A percentile compares a stretch with the other conserved stretches of the same genome.
Conservation (phyloP, 441 rosid species). For the Adansonia gregorii region DNA sequence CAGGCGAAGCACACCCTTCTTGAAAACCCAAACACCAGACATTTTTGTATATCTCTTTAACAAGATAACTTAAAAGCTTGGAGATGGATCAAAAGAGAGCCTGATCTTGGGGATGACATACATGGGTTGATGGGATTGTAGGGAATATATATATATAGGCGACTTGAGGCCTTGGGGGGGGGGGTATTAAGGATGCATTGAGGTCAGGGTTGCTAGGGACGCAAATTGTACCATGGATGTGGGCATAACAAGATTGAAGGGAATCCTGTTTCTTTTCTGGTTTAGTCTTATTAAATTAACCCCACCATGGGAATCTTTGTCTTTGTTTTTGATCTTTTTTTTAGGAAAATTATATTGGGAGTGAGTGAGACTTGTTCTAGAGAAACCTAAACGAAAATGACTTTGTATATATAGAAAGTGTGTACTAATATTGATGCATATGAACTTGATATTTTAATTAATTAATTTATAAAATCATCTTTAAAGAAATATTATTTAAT, state of each 20-base stretch:
- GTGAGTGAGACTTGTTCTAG: constrained; percentile 20
- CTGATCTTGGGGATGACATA: not conserved
- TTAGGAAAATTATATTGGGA: not conserved
- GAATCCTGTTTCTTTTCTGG: constrained; percentile 38
- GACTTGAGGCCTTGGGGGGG: not conserved
- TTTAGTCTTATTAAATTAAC: not conserved
- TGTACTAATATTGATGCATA: not conserved
- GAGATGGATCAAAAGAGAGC: not conserved
- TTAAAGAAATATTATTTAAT: too few relatives aligned
- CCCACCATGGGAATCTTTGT: constrained; percentile 42
- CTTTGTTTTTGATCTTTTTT: constrained; percentile 19
- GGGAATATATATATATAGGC: constrained; percentile 13
- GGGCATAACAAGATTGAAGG: constrained; percentile 41
- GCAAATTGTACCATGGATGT: constrained; percentile 26
- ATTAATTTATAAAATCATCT: too few relatives aligned
- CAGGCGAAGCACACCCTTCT: constrained; percentile 62
- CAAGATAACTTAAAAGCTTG: not conserved
- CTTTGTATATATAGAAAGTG: not conserved
- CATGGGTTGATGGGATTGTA: constrained; percentile 18
- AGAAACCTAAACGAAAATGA: constrained; percentile 29
- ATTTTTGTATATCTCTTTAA: constrained; percentile 30
- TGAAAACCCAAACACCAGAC: constrained; percentile 88
- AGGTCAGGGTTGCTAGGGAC: constrained; percentile 22
- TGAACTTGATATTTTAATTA: too few relatives aligned
- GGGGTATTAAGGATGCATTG: not conserved